Conservation (phyloP, 2,329 filamentous ascomycete species). For the Drechslera avenae region DNA sequence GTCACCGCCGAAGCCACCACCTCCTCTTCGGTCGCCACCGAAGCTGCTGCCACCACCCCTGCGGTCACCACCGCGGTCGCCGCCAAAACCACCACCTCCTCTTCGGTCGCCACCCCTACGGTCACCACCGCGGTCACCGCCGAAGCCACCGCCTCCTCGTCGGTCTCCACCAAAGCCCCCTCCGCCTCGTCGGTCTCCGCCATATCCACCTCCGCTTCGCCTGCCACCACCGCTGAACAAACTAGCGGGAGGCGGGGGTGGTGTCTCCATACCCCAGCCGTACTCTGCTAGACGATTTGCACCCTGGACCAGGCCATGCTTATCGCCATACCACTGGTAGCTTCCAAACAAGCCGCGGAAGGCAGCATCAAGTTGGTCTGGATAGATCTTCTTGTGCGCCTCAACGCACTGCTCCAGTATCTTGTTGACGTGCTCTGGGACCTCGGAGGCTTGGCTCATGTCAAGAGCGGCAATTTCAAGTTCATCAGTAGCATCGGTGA, state of each 20-base stretch:
- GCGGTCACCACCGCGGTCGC: constrained; percentile 10
- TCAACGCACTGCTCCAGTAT: constrained; percentile 54
- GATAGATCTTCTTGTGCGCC: constrained; percentile 53
- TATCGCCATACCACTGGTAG: constrained; percentile 51
- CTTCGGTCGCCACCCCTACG: constrained; percentile 14
- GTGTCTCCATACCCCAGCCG: constrained; percentile 52
- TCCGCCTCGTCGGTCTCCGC: constrained; percentile 19
- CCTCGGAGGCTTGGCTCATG: constrained; percentile 48
- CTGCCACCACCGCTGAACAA: constrained; percentile 17
- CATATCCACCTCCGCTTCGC: constrained; percentile 16
- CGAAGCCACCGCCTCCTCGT: constrained; percentile 21
- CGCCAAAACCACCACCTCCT: constrained; percentile 8
- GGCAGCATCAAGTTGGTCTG: constrained; percentile 51
- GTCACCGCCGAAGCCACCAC: constrained; percentile 11
- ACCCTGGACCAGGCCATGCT: constrained; percentile 49
- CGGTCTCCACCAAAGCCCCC: constrained; percentile 13
- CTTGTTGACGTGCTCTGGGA: constrained; percentile 50
- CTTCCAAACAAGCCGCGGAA: constrained; percentile 66
- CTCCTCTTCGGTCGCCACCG: constrained; percentile 16
- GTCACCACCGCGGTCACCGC: constrained; percentile 24
- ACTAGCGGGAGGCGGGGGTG: constrained; percentile 44
- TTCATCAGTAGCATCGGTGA: constrained; percentile 58
- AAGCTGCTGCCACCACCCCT: constrained; percentile 16
- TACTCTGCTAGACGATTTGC: constrained; percentile 54
- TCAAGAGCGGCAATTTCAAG: constrained; percentile 59